Conservation (phyloP, 331 rosid genomes). For the Phaseolus coccineus region DNA sequence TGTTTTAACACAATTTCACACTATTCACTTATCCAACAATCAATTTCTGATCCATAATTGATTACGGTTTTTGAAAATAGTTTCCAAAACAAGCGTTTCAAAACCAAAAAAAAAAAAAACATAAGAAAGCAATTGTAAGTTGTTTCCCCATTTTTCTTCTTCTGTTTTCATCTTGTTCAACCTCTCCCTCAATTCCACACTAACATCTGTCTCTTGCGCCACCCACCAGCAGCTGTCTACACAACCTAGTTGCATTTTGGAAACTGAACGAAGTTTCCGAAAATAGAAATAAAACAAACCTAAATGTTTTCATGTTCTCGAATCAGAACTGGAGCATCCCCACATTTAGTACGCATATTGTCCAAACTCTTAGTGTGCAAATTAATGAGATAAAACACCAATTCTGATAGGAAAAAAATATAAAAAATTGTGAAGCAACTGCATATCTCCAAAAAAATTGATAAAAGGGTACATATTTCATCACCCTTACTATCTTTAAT, state of each 20-base stretch:
- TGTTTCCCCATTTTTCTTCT: neutral
- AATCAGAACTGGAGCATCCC: neutral
- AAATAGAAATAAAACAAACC: neutral
- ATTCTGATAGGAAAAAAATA: neutral
- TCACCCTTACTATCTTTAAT: neutral
- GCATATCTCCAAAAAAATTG: neutral
- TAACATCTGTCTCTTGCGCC: neutral
- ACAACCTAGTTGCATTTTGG: neutral
- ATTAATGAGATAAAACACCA: neutral
- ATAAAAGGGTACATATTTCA: neutral
- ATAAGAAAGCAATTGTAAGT: neutral
- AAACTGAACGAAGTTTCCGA: neutral
- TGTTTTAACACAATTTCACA: neutral
- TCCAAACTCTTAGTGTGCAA: neutral
- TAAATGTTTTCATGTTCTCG: neutral
- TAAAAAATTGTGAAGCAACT: neutral
- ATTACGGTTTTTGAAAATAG: neutral
- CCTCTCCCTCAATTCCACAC: neutral
- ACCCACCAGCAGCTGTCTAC: neutral
- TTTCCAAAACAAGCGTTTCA: neutral
- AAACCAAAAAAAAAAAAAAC: neutral
- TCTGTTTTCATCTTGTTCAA: neutral
- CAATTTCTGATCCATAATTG: neutral
- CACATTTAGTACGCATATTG: neutral
- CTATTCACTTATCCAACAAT: neutral